Conservation (phyloP, 2,329 filamentous ascomycete species). For the Sporothrix inflata region DNA sequence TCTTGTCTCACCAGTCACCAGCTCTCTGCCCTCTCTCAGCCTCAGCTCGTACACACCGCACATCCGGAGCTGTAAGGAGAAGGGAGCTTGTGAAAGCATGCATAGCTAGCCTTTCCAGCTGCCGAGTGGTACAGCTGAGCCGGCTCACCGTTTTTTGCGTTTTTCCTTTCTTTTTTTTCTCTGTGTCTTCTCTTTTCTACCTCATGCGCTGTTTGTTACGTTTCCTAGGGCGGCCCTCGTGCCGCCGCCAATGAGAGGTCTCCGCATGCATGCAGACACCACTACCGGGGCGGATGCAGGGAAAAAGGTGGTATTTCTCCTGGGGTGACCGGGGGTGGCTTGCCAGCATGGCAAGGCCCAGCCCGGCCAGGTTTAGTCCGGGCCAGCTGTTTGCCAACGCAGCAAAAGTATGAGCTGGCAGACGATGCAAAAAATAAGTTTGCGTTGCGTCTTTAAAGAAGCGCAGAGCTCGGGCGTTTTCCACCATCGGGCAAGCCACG, state of each 20-base stretch:
- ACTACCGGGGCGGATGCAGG: conserved; percentile 20
- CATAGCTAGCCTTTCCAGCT: conserved; percentile 7
- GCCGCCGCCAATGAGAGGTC: not conserved
- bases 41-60: conserved; percentile 17
- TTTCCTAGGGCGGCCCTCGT: not conserved
- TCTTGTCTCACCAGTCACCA: conserved; percentile 3
- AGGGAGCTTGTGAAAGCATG: not conserved
- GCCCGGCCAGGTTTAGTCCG: conserved; percentile 1
- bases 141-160: not conserved
- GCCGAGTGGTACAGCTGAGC: not conserved
- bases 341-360: conserved; percentile 19
- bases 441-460: not conserved
- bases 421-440: not conserved
- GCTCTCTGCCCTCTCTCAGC: not conserved
- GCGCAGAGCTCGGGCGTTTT: not conserved
- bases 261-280: not conserved
- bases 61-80: not conserved
- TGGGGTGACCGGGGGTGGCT: conserved; percentile 7
- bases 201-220: not conserved
- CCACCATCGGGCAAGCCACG: not conserved
- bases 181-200: not conserved
- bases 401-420: conserved; percentile 29
- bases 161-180: not conserved
- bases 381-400: conserved; percentile 25
- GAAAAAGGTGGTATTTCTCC: conserved; percentile 1